Percentiles rank a stretch among this genome's conserved stretches.
Evolutionary conservation across 2,329 filamentous ascomycete species (phyloP).

Genomic region (Polytolypa hystricis): DNA sequence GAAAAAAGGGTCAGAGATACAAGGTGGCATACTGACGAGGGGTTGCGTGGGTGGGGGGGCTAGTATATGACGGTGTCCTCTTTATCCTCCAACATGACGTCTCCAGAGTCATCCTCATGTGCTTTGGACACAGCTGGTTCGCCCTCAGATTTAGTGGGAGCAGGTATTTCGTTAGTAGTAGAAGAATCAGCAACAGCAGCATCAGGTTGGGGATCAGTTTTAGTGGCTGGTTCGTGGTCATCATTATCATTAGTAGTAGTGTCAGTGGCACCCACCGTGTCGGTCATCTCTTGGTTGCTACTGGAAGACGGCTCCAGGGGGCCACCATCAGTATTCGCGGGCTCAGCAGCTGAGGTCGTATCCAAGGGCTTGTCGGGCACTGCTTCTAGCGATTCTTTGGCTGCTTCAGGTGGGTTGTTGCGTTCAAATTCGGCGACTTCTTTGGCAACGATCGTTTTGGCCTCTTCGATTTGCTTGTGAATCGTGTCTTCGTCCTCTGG

Average conservation of each 20-base stretch:
- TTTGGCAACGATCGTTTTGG: conserved; percentile 50
- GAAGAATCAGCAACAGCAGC: conserved; percentile 16
- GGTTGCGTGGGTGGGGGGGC: not conserved
- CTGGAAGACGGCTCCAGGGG: no score
- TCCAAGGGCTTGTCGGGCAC: no score
- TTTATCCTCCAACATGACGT: conserved; percentile 71
- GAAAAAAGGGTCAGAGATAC: not conserved
- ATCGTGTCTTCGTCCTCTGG: conserved; percentile 59
- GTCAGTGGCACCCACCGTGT: conserved; percentile 7
- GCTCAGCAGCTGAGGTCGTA: not conserved
- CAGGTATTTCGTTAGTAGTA: conserved; percentile 21
- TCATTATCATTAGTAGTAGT: conserved; percentile 5
- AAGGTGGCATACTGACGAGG: not conserved
- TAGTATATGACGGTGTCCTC: conserved; percentile 89
- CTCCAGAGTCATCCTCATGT: conserved; percentile 58
- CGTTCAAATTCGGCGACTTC: conserved; percentile 52
- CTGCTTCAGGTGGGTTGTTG: conserved; percentile 9
- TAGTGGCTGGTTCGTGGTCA: conserved; percentile 1
- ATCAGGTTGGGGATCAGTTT: conserved; percentile 2
- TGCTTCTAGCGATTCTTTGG: conserved; percentile 3
- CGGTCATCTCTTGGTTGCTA: conserved; percentile 4
- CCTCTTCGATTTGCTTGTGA: conserved; percentile 56
- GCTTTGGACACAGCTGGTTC: conserved; percentile 30
- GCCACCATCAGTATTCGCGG: not conserved
- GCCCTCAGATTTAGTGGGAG: conserved; percentile 27